Percentiles rank a stretch among this genome's conserved stretches.
Conservation (phyloP, 192 early-diverging fungal genomes). For the Spinellus fusiger region DNA sequence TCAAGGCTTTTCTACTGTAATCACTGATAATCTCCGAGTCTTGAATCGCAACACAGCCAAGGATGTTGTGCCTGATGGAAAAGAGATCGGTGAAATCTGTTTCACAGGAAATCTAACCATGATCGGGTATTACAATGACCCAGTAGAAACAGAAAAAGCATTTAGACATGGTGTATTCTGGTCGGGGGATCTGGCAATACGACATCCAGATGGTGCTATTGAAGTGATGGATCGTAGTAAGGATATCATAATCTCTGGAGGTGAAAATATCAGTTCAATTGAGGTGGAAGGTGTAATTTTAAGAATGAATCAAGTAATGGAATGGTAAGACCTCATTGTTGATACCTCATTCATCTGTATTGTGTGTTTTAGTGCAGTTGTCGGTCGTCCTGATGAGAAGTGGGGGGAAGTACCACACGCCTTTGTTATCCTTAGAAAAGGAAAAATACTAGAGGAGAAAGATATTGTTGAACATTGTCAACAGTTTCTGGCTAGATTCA, state of each 20-base stretch:
- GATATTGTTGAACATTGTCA: slow-evolving; percentile 36
- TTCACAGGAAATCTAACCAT: slow-evolving; percentile 52
- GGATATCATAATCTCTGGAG: slow-evolving; percentile 60
- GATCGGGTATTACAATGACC: slow-evolving; percentile 48
- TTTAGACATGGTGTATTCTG: slow-evolving; percentile 51
- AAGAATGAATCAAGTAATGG: slow-evolving; percentile 41
- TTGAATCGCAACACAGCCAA: slow-evolving; percentile 34
- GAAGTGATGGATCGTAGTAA: slow-evolving; percentile 54
- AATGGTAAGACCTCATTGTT: slow-evolving; percentile 24
- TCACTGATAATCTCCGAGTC: slow-evolving; percentile 48
- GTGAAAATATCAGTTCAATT: slow-evolving; percentile 53
- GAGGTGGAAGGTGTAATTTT: slow-evolving; percentile 50
- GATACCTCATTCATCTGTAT: background rate
- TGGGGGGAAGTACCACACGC: slow-evolving; percentile 60
- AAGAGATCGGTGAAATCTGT: slow-evolving; percentile 50
- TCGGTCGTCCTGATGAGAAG: slow-evolving; percentile 44
- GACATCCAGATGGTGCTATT: slow-evolving; percentile 52
- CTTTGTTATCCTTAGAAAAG: slow-evolving; percentile 44
- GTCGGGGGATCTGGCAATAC: slow-evolving; percentile 56
- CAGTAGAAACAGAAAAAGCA: slow-evolving; percentile 49
- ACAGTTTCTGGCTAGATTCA: slow-evolving; percentile 45
- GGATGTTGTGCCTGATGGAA: slow-evolving; percentile 45
- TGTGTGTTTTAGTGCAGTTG: slow-evolving; percentile 37
- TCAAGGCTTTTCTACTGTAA: slow-evolving; percentile 45
- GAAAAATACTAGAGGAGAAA: slow-evolving; percentile 15